A percentile compares a stretch with the other conserved stretches of the same genome.
These are phyloP conservation scores for Fusarium luffae DNA, from an alignment of 2,329 filamentous ascomycete species.

Conservation along the genomic window DNA sequence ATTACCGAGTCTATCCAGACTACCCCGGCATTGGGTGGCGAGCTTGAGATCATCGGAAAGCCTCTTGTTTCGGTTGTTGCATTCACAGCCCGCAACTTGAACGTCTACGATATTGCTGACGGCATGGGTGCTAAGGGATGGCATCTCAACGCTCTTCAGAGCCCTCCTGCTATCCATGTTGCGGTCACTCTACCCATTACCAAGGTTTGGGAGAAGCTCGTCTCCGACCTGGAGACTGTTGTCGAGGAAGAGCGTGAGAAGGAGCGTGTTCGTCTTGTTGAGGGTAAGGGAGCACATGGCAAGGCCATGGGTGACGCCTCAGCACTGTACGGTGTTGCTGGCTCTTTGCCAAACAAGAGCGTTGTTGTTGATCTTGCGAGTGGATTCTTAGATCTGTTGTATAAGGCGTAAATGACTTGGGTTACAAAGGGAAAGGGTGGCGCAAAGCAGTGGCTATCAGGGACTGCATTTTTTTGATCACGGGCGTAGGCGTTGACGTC, in stretches of 20 bases:
- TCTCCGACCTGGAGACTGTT: constrained; percentile 75
- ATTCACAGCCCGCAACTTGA: constrained; percentile 83
- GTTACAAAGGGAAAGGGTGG: neutral
- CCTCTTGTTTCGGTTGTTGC: constrained; percentile 92
- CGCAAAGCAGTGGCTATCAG: neutral
- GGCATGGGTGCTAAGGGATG: constrained; percentile 85
- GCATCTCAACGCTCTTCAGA: constrained; percentile 96
- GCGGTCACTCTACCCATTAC: constrained; percentile 91
- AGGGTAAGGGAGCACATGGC: constrained; percentile 73
- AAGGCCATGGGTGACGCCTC: constrained; percentile 82
- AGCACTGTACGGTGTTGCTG: constrained; percentile 93
- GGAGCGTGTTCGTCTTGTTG: constrained; percentile 76
- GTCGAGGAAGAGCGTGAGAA: constrained; percentile 82
- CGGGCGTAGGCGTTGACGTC: constrained; percentile 27
- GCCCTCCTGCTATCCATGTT: constrained; percentile 90
- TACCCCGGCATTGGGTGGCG: constrained; percentile 73
- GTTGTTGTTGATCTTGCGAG: constrained; percentile 90
- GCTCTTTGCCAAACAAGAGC: constrained; percentile 93
- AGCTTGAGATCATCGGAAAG: constrained; percentile 83
- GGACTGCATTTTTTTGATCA: constrained; percentile 6
- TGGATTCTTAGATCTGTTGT: constrained; percentile 92
- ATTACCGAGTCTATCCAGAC: constrained; percentile 79
- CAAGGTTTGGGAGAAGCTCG: constrained; percentile 81
- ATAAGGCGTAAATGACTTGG: constrained; percentile 73
- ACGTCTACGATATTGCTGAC: constrained; percentile 95